Conservation (phyloP, 2,329 filamentous ascomycete species). For the Onygenales sp. region DNA sequence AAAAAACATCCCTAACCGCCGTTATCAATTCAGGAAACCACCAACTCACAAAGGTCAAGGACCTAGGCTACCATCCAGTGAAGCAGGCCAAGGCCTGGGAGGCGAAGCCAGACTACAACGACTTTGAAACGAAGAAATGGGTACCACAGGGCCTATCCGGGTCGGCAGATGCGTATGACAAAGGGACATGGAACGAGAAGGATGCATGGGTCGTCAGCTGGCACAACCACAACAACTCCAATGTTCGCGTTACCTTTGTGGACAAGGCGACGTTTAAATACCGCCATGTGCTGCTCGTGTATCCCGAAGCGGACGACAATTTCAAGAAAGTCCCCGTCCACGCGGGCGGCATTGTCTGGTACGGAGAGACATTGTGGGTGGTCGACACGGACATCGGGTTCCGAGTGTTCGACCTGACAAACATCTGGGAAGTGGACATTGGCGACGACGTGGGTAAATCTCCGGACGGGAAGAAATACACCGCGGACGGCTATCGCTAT, state of each 20-base stretch:
- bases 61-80: constrained; percentile 5
- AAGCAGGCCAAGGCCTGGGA: constrained; percentile 9
- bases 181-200: constrained; percentile 24
- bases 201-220: constrained; percentile 27
- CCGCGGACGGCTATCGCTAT: constrained; percentile 24
- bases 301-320: constrained; percentile 23
- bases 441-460: constrained; percentile 24
- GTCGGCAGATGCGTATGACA: constrained; percentile 22
- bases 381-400: constrained; percentile 27
- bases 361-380: constrained; percentile 26
- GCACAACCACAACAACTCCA: constrained; percentile 22
- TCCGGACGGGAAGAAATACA: constrained; percentile 16
- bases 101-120: constrained; percentile 16
- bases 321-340: constrained; percentile 25
- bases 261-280: constrained; percentile 21
- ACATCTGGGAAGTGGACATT: constrained; percentile 26
- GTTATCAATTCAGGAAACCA: constrained; percentile 11
- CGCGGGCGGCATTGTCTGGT: constrained; percentile 30
- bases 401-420: constrained; percentile 28
- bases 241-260: constrained; percentile 24
- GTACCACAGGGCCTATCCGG: constrained; percentile 27
- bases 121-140: constrained; percentile 25
- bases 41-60: constrained; percentile 6
- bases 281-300: constrained; percentile 26
- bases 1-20: too few relatives aligned